phyloP scores from a whole-genome alignment of 176 grass and related monocot species.

The Bromus sterilis region DNA sequence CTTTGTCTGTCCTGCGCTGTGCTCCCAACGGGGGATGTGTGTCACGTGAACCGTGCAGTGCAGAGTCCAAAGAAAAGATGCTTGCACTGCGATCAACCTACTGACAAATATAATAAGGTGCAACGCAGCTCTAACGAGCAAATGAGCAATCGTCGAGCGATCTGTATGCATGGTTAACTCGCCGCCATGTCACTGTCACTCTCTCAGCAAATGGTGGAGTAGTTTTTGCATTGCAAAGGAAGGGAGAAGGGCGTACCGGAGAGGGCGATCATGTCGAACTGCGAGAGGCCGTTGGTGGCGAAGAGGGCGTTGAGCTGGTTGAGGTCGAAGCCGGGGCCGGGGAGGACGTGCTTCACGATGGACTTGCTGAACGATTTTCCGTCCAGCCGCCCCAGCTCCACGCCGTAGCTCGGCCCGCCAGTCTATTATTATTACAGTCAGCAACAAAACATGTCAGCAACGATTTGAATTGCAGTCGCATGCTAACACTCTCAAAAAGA shows the following conservation, averaged over 20 bases:
- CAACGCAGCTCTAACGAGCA: background rate
- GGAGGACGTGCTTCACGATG: slow-evolving; percentile 70
- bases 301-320: slow-evolving; percentile 63
- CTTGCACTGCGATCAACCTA: slow-evolving; percentile 17
- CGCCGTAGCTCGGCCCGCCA: slow-evolving; percentile 55
- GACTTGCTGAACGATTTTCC: slow-evolving; percentile 56
- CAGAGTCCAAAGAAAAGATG: slow-evolving; percentile 23
- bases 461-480: background rate
- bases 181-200: too few relatives aligned
- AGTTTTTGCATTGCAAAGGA: too few relatives aligned
- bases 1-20: background rate
- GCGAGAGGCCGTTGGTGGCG: slow-evolving; percentile 56
- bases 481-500: too few relatives aligned
- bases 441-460: background rate
- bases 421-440: too few relatives aligned
- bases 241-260: slow-evolving; percentile 42
- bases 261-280: slow-evolving; percentile 77
- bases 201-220: too few relatives aligned
- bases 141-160: too few relatives aligned
- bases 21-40: background rate
- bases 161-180: too few relatives aligned
- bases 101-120: background rate
- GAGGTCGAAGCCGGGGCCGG: slow-evolving; percentile 56
- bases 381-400: slow-evolving; percentile 68
- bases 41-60: slow-evolving; percentile 15